A percentile compares a stretch with the other conserved stretches of the same genome.
Conservation (phyloP, 805 yeast species). For the Nakazawaea ernobii region DNA sequence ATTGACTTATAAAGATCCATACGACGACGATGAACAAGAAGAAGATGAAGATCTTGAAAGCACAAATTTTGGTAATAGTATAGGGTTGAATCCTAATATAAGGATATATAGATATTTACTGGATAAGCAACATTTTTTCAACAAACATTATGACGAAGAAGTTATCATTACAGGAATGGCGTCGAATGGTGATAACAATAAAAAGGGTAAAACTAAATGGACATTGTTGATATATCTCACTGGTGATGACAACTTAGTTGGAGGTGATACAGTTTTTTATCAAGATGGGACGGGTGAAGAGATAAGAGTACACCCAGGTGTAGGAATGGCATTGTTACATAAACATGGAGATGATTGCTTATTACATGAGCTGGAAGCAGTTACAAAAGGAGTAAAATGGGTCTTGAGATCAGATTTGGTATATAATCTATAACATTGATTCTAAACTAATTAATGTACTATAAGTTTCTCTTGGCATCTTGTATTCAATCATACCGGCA, state of each 20-base stretch:
- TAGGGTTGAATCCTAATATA: constrained; percentile 50
- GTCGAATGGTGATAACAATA: neutral
- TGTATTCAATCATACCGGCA: constrained; percentile 91
- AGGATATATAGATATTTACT: constrained; percentile 45
- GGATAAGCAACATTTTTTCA: constrained; percentile 50
- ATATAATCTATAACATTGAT: constrained; percentile 21
- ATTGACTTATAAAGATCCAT: constrained; percentile 23
- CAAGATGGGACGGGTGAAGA: constrained; percentile 20
- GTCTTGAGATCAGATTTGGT: constrained; percentile 36
- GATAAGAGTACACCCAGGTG: constrained; percentile 37
- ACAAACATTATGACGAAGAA: constrained; percentile 56
- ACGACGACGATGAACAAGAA: constrained; percentile 21
- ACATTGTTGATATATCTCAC: constrained; percentile 52
- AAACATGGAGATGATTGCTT: constrained; percentile 64
- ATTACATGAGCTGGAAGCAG: constrained; percentile 51
- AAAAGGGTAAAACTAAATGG: constrained; percentile 46
- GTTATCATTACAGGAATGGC: constrained; percentile 31
- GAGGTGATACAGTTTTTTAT: constrained; percentile 58
- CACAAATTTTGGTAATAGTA: constrained; percentile 35
- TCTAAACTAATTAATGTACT: constrained; percentile 65
- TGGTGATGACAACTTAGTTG: constrained; percentile 48
- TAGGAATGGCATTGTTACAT: constrained; percentile 55
- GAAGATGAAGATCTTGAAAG: constrained; percentile 16
- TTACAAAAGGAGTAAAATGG: constrained; percentile 52
- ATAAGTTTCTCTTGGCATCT: constrained; percentile 84